Evolutionary conservation across 2,329 filamentous ascomycete genomes (phyloP), one percentile per base, ranked within the genome.

Genomic region (Cladosporium velox): DNA sequence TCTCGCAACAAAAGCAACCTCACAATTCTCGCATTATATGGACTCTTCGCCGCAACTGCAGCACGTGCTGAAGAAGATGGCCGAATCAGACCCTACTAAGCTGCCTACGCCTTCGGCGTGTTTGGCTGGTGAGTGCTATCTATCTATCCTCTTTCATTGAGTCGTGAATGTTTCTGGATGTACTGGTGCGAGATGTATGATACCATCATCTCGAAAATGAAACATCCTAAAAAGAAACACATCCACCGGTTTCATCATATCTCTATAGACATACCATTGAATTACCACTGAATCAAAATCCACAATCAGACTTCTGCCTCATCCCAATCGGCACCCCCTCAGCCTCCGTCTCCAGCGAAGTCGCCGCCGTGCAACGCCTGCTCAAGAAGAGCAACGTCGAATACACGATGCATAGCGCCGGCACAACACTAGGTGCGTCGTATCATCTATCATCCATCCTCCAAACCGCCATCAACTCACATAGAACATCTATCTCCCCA

Each of bases 401-500:
- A 70, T 94, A 93, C 77, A 88, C 86, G 57, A 95, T 98, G 92
- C 94, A 98, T 80, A 93, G 91, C 30, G 93, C 93, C 2, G 95
- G 94, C 14, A 97, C 94, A 0, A 98, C 94, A 0, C 86, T 98
- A 65, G 93, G 92, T 95, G 82, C 66, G 88, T 82, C 32, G 14
- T 8, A n/a, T 24, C n/a, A 30, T 26, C 21, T 18, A n/a, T 24
- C 14, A 21, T 18, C 28, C 34, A 24, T 11, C 11, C 7, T 32
- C 58, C 12, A 35, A 35, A 34, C 32, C 10, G 59, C 51, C 44
- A 7, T 26, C 34, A 24, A 67, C 35, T 6, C 35, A 15, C 21
- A 8, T 4, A 35, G 18, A 26, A 34, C 61, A 30, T 26, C n/a
- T 21, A 41, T 47, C n/a, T 41, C 15, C 26, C 32, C 30, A 54